Conservation (phyloP, 1,139 yeast species). For the Pichia sp. region DNA sequence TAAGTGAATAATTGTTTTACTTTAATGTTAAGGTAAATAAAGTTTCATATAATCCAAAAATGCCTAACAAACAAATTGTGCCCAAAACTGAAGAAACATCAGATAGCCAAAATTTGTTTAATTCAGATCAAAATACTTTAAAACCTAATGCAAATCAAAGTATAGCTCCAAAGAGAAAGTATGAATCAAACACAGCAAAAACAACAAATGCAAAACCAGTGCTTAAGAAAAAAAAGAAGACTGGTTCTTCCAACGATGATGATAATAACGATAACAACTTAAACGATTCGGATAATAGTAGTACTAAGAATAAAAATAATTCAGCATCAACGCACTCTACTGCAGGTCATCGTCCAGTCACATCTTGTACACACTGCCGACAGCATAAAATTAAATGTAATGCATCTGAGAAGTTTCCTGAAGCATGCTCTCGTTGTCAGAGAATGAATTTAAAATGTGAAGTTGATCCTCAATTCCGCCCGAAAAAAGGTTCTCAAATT, state of each 20-base stretch:
- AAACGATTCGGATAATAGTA: background rate
- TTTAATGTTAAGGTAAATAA: too few relatives aligned
- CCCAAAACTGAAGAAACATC: background rate
- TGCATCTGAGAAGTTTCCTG: slow-evolving; percentile 78
- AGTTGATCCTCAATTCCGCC: slow-evolving; percentile 86
- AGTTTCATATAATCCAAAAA: background rate
- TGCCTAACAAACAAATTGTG: background rate
- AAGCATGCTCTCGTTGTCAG: slow-evolving; percentile 77
- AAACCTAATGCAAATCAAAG: background rate
- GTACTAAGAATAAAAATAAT: slow-evolving; percentile 1
- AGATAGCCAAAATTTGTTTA: background rate
- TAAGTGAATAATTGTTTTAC: too few relatives aligned
- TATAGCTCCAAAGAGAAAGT: background rate
- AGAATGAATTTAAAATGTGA: slow-evolving; percentile 77
- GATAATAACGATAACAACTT: slow-evolving; percentile 1
- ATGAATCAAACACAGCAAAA: background rate
- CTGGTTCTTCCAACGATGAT: background rate
- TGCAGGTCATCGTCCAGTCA: slow-evolving; percentile 73
- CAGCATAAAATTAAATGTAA: slow-evolving; percentile 93
- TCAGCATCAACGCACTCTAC: slow-evolving; percentile 16
- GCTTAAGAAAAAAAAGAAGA: slow-evolving; percentile 7
- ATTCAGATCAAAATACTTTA: background rate
- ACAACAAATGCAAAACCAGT: background rate
- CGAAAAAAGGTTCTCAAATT: slow-evolving; percentile 86
- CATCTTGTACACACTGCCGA: slow-evolving; percentile 90